Evolutionary conservation across 2,329 filamentous ascomycete genomes (phyloP).

Genomic region (Aspergillus pseudonomiae): DNA sequence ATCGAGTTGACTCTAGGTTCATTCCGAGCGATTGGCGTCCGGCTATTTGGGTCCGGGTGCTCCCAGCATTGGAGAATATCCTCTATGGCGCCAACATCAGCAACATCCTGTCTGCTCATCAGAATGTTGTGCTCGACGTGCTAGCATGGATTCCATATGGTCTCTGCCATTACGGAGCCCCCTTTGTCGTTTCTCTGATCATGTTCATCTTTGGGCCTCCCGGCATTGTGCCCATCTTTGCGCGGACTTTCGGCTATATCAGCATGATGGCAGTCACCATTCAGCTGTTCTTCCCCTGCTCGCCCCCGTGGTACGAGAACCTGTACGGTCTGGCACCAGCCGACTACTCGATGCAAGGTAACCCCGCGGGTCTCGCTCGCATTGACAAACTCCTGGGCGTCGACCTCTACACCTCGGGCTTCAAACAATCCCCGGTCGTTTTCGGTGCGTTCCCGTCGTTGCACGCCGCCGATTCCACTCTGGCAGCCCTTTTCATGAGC

Average conservation of each 20-base stretch:
- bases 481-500: constrained; percentile 91
- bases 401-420: constrained; percentile 90
- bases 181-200: constrained; percentile 73
- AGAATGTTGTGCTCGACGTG: constrained; percentile 79
- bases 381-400: constrained; percentile 89
- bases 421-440: constrained; percentile 85
- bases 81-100: constrained; percentile 94
- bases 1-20: constrained; percentile 62
- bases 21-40: constrained; percentile 86
- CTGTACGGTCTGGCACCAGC: constrained; percentile 86
- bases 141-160: constrained; percentile 94
- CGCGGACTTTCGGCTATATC: constrained; percentile 88
- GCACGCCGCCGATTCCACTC: constrained; percentile 84
- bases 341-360: constrained; percentile 87
- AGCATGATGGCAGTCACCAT: constrained; percentile 85
- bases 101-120: constrained; percentile 91
- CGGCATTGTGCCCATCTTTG: constrained; percentile 81
- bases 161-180: constrained; percentile 84
- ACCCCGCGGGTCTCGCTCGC: constrained; percentile 83
- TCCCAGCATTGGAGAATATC: constrained; percentile 93
- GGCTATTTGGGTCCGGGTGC: constrained; percentile 91
- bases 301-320: constrained; percentile 96
- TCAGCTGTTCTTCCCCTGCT: constrained; percentile 89
- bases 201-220: constrained; percentile 91
- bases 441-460: constrained; percentile 95